Base-by-base conservation (phyloP, 106 monocot species). In the Apostasia shenzhenica region DNA sequence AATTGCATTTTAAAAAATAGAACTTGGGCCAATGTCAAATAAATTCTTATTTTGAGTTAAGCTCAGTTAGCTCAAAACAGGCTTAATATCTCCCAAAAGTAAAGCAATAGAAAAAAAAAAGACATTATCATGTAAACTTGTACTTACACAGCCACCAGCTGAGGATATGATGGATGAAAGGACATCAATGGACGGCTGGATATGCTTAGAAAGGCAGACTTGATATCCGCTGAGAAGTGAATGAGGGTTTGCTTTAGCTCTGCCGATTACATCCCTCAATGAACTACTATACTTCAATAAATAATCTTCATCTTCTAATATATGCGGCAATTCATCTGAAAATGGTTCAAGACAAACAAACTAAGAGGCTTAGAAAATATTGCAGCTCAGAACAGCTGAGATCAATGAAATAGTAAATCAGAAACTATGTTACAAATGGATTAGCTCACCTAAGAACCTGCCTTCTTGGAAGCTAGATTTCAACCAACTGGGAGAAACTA, bases 141-240 rank as follows among this genome's bases (percentile, higher is more conserved):
- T 1, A 73, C 83, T 79, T 88, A 92, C 92, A 77, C 67, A 77
- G 52, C 92, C 92, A 49, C 92, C 88, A 74, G 85, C 80, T 57
- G 92, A 71, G 45, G 67, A 74, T 62, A 88, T 74, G 13, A 92
- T 81, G 48, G 73, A 9, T 48, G 77, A 86, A 74, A 92, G 81
- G 49, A 76, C 65, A 41, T 70, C 45, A 14, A 61, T 7, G 59
- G 88, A 83, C 59, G 92, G 92, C 69, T 86, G 88, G 63, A 86
- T 75, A 69, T 92, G 76, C 85, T 83, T 83, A 1, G 88, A 57
- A 54, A 92, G 54, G 63, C 81, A 88, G 53, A 88, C 5, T 50
- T 79, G 67, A 72, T 81, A 92, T 50, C 92, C 92, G 55, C 47
- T 76, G 43, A 92, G 79, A 59, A 92, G 70, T 6, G 85, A 75